Evolutionary conservation across 2,329 filamentous ascomycete species (phyloP).

Genomic region (Neonectria faginata): DNA sequence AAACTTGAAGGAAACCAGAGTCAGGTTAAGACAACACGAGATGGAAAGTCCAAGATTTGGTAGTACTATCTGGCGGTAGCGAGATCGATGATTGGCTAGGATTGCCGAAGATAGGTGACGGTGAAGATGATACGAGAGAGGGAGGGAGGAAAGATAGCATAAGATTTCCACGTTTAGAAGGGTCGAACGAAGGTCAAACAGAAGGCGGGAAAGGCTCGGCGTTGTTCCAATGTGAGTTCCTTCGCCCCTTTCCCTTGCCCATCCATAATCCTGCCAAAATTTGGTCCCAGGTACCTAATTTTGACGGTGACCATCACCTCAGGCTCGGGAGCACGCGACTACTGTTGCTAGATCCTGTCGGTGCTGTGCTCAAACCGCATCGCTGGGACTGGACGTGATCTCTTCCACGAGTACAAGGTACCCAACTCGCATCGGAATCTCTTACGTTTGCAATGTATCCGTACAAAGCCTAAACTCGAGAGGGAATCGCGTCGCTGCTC

Average conservation of each 20-base stretch:
- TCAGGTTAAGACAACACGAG: background rate
- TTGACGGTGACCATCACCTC: constrained; percentile 8
- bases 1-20: background rate
- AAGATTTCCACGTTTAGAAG: constrained; percentile 6
- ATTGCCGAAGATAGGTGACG: background rate
- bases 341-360: background rate
- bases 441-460: constrained; percentile 10
- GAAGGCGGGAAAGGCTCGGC: constrained; percentile 12
- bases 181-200: background rate
- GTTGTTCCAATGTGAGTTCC: background rate
- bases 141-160: constrained; percentile 4
- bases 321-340: constrained; percentile 21
- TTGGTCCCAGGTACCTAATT: background rate
- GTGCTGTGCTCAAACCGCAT: constrained; percentile 12
- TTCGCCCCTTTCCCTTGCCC: background rate
- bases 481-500: constrained; percentile 5
- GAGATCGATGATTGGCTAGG: constrained; percentile 10
- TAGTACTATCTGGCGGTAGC: background rate
- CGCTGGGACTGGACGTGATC: constrained; percentile 4
- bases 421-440: background rate
- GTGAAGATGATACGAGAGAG: background rate
- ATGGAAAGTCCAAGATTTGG: background rate
- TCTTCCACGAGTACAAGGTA: constrained; percentile 5
- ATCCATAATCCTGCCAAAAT: background rate
- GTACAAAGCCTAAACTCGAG: constrained; percentile 2